Evolutionary conservation across 352 stramenopile species (phyloP), one percentile per base, ranked within the genome.

Genomic region (Bremia lactucae): DNA sequence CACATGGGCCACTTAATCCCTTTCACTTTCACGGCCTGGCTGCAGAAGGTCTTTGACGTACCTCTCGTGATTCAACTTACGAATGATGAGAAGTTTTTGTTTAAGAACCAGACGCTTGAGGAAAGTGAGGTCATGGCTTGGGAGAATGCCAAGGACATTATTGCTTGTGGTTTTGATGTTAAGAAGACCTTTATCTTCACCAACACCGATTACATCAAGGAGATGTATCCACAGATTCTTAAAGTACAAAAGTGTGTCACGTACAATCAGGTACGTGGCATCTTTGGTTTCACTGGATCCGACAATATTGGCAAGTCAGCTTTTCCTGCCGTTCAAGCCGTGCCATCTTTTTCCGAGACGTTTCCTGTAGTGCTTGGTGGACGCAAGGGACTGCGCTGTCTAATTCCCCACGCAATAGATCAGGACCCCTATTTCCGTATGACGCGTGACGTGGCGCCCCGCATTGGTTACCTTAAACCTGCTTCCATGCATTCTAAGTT

Each of bases 71-170:
- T 99, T 64, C 97, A 99, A 75, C 93, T 99, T 41, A 99, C 97
- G 3, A 97, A 99, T 63, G 97, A 99, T 65, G 96, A 99, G 62
- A 99, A 99, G 71, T 99, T 99, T 54, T 60, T 99, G 7, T 99
- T 98, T 72, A 99, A 99, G 71, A 93, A 97, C 51, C 78, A 94
- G 55, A 91, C 83, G 42, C 62, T 94, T 16, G 80, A 84, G 44
- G 75, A 95, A 54, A 89, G 74, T 49, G 76, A 94, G 36, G 52
- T 79, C 21, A 91, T 99, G 62, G 97, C 95, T 38, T 94, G 90
- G 48, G 95, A 99, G 64, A 99, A 99, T 77, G 94, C 95, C 35
- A 98, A 98, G 59, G 97, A 99, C 71, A 99, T 99, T 59, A 98
- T 99, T 53, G 96, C 96, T 1, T 98, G 95, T 59, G 90, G 88